Percentiles rank a stretch among this genome's conserved stretches.
Conservation (phyloP, 2,329 filamentous ascomycete genomes). For the Colletotrichum limetticola region DNA sequence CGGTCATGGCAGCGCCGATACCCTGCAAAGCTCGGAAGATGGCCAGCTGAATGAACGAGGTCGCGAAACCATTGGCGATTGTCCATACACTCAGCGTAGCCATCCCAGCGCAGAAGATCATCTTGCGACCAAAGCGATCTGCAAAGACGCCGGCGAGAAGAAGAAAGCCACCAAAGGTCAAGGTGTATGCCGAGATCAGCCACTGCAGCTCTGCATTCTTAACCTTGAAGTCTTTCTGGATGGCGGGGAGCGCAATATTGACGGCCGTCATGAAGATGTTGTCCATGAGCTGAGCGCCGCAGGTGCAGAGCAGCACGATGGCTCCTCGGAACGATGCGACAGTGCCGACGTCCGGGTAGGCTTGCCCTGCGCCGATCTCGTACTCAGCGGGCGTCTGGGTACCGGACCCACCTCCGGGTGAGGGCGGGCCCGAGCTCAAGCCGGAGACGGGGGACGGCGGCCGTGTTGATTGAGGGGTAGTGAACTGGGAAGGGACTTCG, state of each 20-base stretch:
- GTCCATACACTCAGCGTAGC: conserved; percentile 24
- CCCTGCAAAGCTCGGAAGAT: conserved; percentile 28
- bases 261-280: conserved; percentile 27
- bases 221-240: conserved; percentile 19
- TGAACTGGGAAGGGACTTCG: conserved; percentile 20
- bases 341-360: conserved; percentile 26
- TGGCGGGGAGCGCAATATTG: conserved; percentile 26
- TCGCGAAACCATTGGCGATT: conserved; percentile 19
- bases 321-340: conserved; percentile 22
- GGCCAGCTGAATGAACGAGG: conserved; percentile 24
- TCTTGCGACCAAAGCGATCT: conserved; percentile 28
- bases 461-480: conserved; percentile 26
- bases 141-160: conserved; percentile 24
- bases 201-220: conserved; percentile 24
- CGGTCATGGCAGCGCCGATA: conserved; percentile 74
- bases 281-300: conserved; percentile 18
- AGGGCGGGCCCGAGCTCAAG: conserved; percentile 4
- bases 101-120: conserved; percentile 31
- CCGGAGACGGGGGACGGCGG: conserved; percentile 21
- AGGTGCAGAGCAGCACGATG: conserved; percentile 18
- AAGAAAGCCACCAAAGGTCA: conserved; percentile 26
- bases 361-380: conserved; percentile 18
- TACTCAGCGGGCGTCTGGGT: neutral
- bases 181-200: conserved; percentile 30
- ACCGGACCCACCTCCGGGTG: neutral